phyloP scores from a whole-genome alignment of 495 filamentous ascomycete genomes.

The Xylaria sp. region DNA sequence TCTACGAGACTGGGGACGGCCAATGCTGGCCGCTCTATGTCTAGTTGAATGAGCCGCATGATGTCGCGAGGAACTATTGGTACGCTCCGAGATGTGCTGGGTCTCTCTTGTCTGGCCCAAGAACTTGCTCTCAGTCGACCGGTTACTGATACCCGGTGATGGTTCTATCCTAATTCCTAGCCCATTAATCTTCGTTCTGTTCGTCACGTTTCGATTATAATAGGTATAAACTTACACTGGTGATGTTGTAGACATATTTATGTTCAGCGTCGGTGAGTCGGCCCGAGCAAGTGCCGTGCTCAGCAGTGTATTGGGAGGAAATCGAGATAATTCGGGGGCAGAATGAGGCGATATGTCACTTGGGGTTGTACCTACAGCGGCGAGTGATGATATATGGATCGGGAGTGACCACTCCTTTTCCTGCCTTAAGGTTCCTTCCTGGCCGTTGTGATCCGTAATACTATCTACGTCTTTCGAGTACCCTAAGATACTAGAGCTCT shows the following conservation, averaged over 20 bases:
- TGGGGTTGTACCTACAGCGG: not conserved
- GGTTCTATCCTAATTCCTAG: not conserved
- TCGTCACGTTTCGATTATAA: too few species aligned
- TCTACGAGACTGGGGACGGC: not conserved
- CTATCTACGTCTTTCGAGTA: not conserved
- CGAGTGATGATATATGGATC: not conserved
- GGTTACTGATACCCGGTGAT: not conserved
- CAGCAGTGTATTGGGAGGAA: not conserved
- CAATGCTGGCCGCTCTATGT: not conserved
- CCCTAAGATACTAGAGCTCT: not conserved
- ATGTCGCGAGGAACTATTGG: not conserved
- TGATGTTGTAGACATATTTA: not conserved
- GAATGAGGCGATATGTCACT: not conserved
- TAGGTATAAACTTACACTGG: not conserved
- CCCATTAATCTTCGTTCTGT: not conserved
- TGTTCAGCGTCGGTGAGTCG: constrained; percentile 14
- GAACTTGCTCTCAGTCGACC: not conserved
- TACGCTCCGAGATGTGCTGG: not conserved
- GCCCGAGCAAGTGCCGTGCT: constrained; percentile 3
- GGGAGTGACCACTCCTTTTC: not conserved
- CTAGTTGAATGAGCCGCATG: not conserved
- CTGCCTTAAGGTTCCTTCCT: not conserved
- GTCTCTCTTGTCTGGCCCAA: not conserved
- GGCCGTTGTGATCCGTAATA: not conserved
- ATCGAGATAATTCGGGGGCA: not conserved